phyloP scores from a whole-genome alignment of 192 early-diverging fungal species.

The Entomortierella chlamydospora region DNA sequence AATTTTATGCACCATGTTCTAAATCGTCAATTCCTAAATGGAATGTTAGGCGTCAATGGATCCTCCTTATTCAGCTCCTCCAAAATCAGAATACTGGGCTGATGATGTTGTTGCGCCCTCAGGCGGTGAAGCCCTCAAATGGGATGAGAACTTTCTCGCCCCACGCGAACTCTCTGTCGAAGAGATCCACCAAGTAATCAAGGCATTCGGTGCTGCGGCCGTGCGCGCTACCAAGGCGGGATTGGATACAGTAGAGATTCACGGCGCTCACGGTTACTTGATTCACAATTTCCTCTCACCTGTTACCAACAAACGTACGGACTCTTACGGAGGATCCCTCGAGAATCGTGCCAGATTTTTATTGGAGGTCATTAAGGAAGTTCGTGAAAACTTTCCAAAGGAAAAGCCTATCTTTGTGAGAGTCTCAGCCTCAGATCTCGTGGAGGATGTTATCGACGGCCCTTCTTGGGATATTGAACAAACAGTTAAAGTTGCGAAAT shows the following conservation, averaged over 20 bases:
- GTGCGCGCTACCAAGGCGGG: slow-evolving; percentile 82
- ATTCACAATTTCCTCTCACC: slow-evolving; percentile 84
- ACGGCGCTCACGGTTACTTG: slow-evolving; percentile 93
- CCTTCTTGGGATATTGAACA: slow-evolving; percentile 81
- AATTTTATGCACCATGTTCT: too few species aligned
- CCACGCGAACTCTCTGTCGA: slow-evolving; percentile 72
- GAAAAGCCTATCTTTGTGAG: slow-evolving; percentile 89
- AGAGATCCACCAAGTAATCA: slow-evolving; percentile 73
- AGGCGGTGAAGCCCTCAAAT: slow-evolving; percentile 54
- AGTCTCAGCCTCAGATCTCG: slow-evolving; percentile 82
- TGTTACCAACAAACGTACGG: slow-evolving; percentile 86
- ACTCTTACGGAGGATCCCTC: slow-evolving; percentile 91
- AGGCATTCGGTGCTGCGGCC: slow-evolving; percentile 74
- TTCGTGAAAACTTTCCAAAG: slow-evolving; percentile 79
- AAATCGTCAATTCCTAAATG: too few species aligned
- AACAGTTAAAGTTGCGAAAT: slow-evolving; percentile 71
- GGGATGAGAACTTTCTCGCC: slow-evolving; percentile 40
- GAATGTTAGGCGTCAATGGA: slow-evolving; percentile 7
- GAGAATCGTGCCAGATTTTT: slow-evolving; percentile 87
- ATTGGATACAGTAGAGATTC: slow-evolving; percentile 93
- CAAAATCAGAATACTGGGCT: slow-evolving; percentile 61
- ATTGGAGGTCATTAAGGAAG: slow-evolving; percentile 72
- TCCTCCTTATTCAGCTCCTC: slow-evolving; percentile 16
- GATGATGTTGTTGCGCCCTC: slow-evolving; percentile 76
- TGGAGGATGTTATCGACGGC: slow-evolving; percentile 57